Base-by-base conservation (phyloP, 495 filamentous ascomycete genomes). In the Neurospora africana region DNA sequence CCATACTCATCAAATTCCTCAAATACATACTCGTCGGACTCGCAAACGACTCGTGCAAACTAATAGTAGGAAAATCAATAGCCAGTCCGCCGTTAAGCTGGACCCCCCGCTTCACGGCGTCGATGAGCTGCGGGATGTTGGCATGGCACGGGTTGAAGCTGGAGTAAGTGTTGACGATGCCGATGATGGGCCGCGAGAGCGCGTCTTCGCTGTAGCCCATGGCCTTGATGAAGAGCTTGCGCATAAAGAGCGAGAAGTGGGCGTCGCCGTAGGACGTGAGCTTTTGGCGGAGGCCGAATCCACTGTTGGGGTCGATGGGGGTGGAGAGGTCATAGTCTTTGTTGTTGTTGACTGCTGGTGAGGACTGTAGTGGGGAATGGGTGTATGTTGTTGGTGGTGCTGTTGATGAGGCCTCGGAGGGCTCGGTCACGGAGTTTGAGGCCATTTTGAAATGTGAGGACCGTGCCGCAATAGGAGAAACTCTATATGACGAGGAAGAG, bases 171-270 rank as follows among this genome's bases (percentile, higher is more conserved):
- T 91, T 90, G 78, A 89, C 86, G 72, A 91, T 86, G 27, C 89
- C 89, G 33, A 91, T 82, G 70, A 91, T 89, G 2, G 89, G 89
- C 1, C 88, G 82, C 0, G 87, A 88, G 23, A 91, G 86, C 0
- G 89, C 86, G 72, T 90, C 89, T 75, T 91, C 89, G 69, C 85
- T 86, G 80, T 90, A 91, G 13, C 89, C 89, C 0, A 90, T 80
- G 2, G 89, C 88, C 76, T 91, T 91, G 80, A 91, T 90, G 76
- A 91, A 91, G 35, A 87, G 89, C 76, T 91, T 91, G 21, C 89
- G 84, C 27, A 91, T 84, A 72, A 91, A 91, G 1, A 91, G 84
- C 5, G 88, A 89, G 80, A 91, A 91, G 77, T 91, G 89, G 1
- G 88, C 82, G 72, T 91, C 89, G 35, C 89, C 89, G 77, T 91